phyloP scores from a whole-genome alignment of 2,329 filamentous ascomycete species.

The Zymoseptoria pseudotritici region DNA sequence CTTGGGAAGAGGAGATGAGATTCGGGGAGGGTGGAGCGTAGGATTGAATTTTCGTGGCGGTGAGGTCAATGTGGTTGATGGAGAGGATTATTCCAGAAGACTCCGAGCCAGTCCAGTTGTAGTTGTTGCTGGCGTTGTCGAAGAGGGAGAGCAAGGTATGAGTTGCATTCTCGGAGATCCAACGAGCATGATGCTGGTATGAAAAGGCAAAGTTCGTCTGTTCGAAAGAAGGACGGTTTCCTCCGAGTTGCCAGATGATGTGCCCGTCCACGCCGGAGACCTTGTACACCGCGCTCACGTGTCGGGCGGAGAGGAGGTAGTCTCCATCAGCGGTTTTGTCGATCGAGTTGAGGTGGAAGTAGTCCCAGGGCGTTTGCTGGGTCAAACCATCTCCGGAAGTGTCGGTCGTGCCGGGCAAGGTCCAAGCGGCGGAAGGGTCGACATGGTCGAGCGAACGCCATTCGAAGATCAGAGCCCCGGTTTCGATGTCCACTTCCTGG shows the following conservation, averaged over 20 bases:
- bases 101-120: slow-evolving; percentile 32
- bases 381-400: slow-evolving; percentile 42
- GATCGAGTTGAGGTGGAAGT: slow-evolving; percentile 49
- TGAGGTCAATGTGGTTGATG: slow-evolving; percentile 39
- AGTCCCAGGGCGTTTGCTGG: slow-evolving; percentile 45
- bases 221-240: slow-evolving; percentile 41
- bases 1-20: slow-evolving; percentile 45
- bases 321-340: slow-evolving; percentile 44
- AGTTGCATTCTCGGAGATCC: slow-evolving; percentile 38
- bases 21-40: slow-evolving; percentile 43
- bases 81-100: slow-evolving; percentile 42
- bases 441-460: slow-evolving; percentile 53
- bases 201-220: slow-evolving; percentile 42
- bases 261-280: slow-evolving; percentile 39
- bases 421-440: slow-evolving; percentile 43
- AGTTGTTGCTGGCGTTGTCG: slow-evolving; percentile 47
- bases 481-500: slow-evolving; percentile 49
- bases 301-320: slow-evolving; percentile 43
- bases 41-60: slow-evolving; percentile 40
- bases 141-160: slow-evolving; percentile 48
- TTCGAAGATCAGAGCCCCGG: slow-evolving; percentile 50
- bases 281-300: slow-evolving; percentile 42
- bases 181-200: slow-evolving; percentile 49
- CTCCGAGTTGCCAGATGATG: slow-evolving; percentile 46
- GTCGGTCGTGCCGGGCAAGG: slow-evolving; percentile 36